A percentile compares a stretch with the other conserved stretches of the same genome.
phyloP scores from a whole-genome alignment of 306 rosid genomes.

The Glycine latifolia region DNA sequence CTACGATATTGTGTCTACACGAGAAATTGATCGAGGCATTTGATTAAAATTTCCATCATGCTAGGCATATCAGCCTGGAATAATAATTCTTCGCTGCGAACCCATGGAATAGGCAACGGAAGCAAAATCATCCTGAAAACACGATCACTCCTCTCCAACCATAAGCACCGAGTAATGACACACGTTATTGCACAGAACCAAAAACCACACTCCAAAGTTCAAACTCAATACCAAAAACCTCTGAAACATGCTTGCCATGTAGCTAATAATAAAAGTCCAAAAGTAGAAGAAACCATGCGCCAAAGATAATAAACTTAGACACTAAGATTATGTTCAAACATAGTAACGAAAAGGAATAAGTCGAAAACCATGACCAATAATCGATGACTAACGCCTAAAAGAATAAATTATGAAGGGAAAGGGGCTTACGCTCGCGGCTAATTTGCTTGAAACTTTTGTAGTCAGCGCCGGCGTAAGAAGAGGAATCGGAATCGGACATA shows the following conservation, averaged over 20 bases:
- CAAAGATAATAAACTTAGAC: background rate
- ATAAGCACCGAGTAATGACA: conserved; percentile 7
- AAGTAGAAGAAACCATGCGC: conserved; percentile 9
- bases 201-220: conserved; percentile 10
- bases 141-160: conserved; percentile 4
- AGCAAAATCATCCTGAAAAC: conserved; percentile 1
- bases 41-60: too few relatives aligned
- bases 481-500: conserved; percentile 58
- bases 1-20: background rate
- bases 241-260: conserved; percentile 6
- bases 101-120: background rate
- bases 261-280: conserved; percentile 2
- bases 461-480: conserved; percentile 47
- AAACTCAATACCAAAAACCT: background rate
- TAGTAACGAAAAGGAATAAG: background rate
- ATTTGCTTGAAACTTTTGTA: conserved; percentile 51
- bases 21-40: background rate
- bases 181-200: background rate
- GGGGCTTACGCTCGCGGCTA: conserved; percentile 57
- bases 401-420: background rate
- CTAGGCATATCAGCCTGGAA: too few relatives aligned
- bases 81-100: background rate
- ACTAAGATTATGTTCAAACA: background rate
- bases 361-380: conserved; percentile 15
- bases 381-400: background rate